Conservation (phyloP, 2,329 filamentous ascomycete species). For the Kalmusia sp. region DNA sequence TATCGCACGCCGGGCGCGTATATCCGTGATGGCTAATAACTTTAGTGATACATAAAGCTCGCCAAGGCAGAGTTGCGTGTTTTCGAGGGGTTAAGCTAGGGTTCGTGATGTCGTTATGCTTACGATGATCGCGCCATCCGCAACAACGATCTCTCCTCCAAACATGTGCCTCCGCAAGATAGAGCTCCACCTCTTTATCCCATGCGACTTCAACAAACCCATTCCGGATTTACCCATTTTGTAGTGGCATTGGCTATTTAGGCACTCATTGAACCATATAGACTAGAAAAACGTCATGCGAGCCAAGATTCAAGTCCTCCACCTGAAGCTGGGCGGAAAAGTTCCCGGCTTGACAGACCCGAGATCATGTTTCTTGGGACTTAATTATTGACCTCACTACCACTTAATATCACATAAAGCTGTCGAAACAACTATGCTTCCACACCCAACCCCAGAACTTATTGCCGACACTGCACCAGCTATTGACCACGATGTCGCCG, state of each 20-base stretch:
- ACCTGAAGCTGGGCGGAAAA: not conserved
- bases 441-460: slow-evolving; percentile 11
- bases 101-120: slow-evolving; percentile 23
- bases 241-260: not conserved
- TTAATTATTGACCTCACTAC: not conserved
- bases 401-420: not conserved
- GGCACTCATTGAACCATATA: slow-evolving; percentile 7
- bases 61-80: not conserved
- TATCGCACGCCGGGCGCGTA: not conserved
- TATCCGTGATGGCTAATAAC: too few relatives aligned
- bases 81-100: slow-evolving; percentile 9
- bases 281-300: slow-evolving; percentile 20
- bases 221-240: slow-evolving; percentile 5
- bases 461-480: not conserved
- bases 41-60: not conserved
- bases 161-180: not conserved
- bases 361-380: not conserved
- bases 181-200: not conserved
- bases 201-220: not conserved
- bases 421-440: not conserved
- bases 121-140: slow-evolving; percentile 23
- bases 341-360: not conserved
- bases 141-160: not conserved
- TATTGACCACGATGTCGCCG: slow-evolving; percentile 20
- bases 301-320: not conserved